These are phyloP conservation scores for Nakaseomyces uthaithaninus DNA, from an alignment of 1,139 yeast genomes.

Conservation along the genomic window DNA sequence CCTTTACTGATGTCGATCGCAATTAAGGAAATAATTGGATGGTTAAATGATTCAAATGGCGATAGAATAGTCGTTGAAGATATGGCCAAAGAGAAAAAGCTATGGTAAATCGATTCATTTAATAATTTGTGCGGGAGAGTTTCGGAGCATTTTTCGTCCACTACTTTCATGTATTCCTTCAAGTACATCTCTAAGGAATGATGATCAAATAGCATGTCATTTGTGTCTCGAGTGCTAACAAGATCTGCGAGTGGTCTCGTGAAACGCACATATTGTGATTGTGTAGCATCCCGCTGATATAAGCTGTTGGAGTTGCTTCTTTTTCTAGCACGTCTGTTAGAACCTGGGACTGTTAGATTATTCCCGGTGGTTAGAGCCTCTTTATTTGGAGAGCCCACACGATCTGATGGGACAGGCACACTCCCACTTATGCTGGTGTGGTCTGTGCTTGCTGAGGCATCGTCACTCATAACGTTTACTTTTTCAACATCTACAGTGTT, in stretches of 20 bases:
- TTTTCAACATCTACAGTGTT: conserved; percentile 5
- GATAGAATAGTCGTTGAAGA: conserved; percentile 52
- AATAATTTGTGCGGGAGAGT: conserved; percentile 24
- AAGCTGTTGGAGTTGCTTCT: conserved; percentile 29
- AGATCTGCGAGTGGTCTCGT: conserved; percentile 40
- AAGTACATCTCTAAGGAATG: conserved; percentile 33
- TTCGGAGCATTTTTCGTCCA: conserved; percentile 30
- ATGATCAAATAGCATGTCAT: conserved; percentile 28
- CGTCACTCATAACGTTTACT: background rate
- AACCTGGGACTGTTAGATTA: conserved; percentile 4
- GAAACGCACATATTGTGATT: conserved; percentile 37
- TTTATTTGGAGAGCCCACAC: background rate
- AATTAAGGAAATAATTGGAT: conserved; percentile 74
- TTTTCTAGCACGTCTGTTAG: background rate
- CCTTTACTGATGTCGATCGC: conserved; percentile 39
- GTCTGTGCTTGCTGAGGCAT: conserved; percentile 1
- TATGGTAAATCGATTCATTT: conserved; percentile 46
- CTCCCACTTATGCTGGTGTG: conserved; percentile 4
- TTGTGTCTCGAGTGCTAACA: conserved; percentile 21
- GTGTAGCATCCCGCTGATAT: conserved; percentile 28
- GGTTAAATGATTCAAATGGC: conserved; percentile 83
- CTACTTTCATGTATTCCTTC: conserved; percentile 28
- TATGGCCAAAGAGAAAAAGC: conserved; percentile 52
- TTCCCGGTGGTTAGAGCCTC: background rate
- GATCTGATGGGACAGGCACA: conserved; percentile 5